Conservation (phyloP, 495 filamentous ascomycete genomes). For the Beverwykella pulmonaria region DNA sequence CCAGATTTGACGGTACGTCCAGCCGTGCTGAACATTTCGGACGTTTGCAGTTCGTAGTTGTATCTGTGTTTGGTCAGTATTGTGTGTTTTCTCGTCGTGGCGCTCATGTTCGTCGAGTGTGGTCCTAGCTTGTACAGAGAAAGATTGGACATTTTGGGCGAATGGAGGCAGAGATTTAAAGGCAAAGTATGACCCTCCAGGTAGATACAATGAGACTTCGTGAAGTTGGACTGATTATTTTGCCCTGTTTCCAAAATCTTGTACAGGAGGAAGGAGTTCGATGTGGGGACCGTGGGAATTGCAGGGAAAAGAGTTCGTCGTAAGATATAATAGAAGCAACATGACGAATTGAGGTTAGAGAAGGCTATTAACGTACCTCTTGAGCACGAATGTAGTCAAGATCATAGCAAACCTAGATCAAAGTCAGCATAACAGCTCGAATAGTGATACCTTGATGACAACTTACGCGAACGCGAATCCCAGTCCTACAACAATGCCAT, state of each 20-base stretch:
- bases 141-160: too few relatives aligned
- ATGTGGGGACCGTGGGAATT: neutral
- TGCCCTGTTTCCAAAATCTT: neutral
- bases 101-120: neutral
- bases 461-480: conserved; percentile 46
- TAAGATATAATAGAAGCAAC: too few relatives aligned
- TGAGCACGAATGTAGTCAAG: conserved; percentile 47
- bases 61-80: conserved; percentile 55
- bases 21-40: conserved; percentile 96
- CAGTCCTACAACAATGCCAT: conserved; percentile 46
- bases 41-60: conserved; percentile 92
- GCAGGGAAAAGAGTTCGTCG: neutral
- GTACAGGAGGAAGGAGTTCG: neutral
- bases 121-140: too few relatives aligned
- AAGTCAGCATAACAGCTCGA: conserved; percentile 9
- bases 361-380: conserved; percentile 32
- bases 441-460: neutral
- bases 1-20: conserved; percentile 93
- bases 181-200: too few relatives aligned
- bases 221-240: neutral
- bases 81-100: neutral
- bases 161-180: too few relatives aligned
- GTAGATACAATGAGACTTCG: neutral
- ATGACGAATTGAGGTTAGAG: too few relatives aligned
- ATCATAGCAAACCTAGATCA: conserved; percentile 42